Conservation (phyloP, 2,329 filamentous ascomycete genomes). For the Davidsoniella eucalypti region DNA sequence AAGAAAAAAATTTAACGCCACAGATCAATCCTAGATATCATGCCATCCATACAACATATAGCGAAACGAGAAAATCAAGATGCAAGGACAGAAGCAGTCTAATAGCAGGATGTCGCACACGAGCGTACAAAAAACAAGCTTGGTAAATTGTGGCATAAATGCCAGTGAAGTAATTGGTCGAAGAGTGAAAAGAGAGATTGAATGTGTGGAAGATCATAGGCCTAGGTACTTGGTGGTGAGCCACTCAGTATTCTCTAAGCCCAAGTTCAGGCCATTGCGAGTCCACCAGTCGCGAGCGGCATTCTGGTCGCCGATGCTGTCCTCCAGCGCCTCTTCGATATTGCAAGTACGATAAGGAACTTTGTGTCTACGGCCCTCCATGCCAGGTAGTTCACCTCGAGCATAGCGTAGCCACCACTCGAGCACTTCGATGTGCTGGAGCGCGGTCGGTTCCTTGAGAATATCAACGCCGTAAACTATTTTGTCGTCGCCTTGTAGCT, state of each 20-base stretch:
- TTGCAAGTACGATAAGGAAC: constrained; percentile 93
- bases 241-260: constrained; percentile 74
- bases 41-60: not conserved
- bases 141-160: not conserved
- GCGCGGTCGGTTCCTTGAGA: constrained; percentile 71
- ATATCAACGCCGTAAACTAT: constrained; percentile 71
- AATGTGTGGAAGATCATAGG: constrained; percentile 1
- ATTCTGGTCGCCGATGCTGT: constrained; percentile 59
- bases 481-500: constrained; percentile 44
- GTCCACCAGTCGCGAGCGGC: constrained; percentile 78
- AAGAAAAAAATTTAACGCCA: not conserved
- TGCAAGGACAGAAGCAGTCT: not conserved
- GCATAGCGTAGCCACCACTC: constrained; percentile 81
- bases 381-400: constrained; percentile 35
- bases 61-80: not conserved
- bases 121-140: not conserved
- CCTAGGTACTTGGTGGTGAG: constrained; percentile 64
- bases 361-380: constrained; percentile 40
- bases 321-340: constrained; percentile 86
- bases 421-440: constrained; percentile 67
- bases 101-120: not conserved
- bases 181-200: not conserved
- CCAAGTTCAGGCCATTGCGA: constrained; percentile 63
- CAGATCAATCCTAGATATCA: not conserved
- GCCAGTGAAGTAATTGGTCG: no score